Conservation (phyloP, 169 alveolate genomes). For the Plasmodium vivax region DNA sequence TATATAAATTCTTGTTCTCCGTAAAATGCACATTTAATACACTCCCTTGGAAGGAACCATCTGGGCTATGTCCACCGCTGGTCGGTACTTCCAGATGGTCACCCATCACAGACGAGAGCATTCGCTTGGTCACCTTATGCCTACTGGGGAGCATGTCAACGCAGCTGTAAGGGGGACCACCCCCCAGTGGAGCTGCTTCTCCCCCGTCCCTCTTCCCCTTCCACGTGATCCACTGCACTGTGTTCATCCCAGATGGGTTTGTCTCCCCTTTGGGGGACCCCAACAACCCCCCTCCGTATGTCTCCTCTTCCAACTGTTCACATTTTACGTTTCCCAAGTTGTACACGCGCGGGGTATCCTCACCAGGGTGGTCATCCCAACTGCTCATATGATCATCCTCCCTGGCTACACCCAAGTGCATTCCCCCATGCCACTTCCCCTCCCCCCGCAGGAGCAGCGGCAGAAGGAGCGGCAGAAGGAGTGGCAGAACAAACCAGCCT, state of each 20-base stretch:
- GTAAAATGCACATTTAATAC: conserved; percentile 32
- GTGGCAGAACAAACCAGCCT: neutral
- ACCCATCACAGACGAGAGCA: neutral
- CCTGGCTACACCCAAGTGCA: neutral
- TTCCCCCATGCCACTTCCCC: neutral
- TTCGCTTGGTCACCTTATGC: neutral
- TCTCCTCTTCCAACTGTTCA: neutral
- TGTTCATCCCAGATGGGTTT: neutral
- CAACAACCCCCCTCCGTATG: neutral
- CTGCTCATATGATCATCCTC: neutral
- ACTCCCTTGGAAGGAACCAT: neutral
- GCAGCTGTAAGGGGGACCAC: neutral
- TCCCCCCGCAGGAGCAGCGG: neutral
- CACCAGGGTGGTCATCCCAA: neutral
- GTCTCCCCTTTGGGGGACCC: neutral
- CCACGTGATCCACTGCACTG: neutral
- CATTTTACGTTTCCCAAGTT: neutral
- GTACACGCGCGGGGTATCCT: neutral
- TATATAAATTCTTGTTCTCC: conserved; percentile 20
- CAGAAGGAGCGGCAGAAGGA: neutral
- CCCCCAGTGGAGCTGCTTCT: neutral
- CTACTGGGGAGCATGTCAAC: neutral
- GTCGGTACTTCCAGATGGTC: neutral
- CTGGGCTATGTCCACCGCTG: neutral
- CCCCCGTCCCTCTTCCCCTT: neutral